Percentiles rank a stretch among this genome's conserved stretches.
These are phyloP conservation scores for Leccinum sublutescens DNA, from an alignment of 768 basidiomycete species.

Conservation along the genomic window DNA sequence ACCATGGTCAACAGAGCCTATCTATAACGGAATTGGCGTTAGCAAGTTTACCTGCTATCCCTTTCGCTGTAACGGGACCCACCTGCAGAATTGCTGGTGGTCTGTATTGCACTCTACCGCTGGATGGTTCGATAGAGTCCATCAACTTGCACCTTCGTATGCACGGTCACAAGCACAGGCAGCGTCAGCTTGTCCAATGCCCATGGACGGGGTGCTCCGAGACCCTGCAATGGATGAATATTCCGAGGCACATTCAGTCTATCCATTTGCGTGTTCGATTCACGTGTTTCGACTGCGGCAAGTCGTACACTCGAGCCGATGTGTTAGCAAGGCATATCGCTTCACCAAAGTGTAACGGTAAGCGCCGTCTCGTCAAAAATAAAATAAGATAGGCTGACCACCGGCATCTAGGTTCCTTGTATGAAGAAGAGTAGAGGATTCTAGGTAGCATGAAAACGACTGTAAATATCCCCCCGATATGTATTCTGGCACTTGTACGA, in stretches of 20 bases:
- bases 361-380: neutral
- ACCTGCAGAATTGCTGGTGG: conserved; percentile 2
- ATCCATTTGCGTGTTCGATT: conserved; percentile 6
- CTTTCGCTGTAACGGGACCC: neutral
- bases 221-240: conserved; percentile 5
- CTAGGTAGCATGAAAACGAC: neutral
- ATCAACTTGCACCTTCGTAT: conserved; percentile 11
- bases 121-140: neutral
- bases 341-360: conserved; percentile 6
- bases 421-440: neutral
- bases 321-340: conserved; percentile 3
- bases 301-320: conserved; percentile 4
- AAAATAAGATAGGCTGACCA: neutral
- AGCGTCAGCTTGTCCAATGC: neutral
- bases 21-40: neutral
- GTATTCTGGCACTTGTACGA: neutral
- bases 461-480: neutral
- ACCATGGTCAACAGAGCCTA: neutral
- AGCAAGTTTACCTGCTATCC: neutral
- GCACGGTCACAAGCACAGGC: conserved; percentile 10
- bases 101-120: neutral
- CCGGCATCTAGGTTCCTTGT: neutral
- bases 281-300: conserved; percentile 2
- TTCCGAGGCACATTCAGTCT: conserved; percentile 8
- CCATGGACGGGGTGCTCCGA: conserved; percentile 11